These are phyloP conservation scores for Trypanosoma mega DNA, from an alignment of 208 protist species.

Conservation along the genomic window DNA sequence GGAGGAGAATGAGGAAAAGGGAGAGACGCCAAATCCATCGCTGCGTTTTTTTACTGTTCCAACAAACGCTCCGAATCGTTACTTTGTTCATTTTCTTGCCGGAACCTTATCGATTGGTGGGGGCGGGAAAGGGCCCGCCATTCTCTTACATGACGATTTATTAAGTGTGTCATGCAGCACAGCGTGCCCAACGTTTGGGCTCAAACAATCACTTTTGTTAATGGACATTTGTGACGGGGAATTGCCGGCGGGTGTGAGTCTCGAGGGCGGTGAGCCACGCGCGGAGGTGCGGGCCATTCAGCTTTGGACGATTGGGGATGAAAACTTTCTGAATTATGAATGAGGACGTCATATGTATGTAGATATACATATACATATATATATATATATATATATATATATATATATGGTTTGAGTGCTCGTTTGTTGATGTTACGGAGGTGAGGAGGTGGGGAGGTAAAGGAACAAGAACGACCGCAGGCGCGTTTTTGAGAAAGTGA, in stretches of 20 bases:
- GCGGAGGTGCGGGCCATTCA: slow-evolving; percentile 13
- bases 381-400: background rate
- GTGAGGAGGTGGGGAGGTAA: no score
- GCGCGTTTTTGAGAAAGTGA: no score
- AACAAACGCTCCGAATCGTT: slow-evolving; percentile 9
- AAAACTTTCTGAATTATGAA: slow-evolving; percentile 5
- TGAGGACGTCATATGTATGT: background rate
- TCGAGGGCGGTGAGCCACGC: slow-evolving; percentile 15
- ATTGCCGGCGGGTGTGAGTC: background rate
- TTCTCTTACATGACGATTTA: slow-evolving; percentile 12
- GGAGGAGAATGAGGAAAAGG: no score
- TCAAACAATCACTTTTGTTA: slow-evolving; percentile 11
- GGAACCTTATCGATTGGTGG: slow-evolving; percentile 19
- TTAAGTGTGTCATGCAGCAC: slow-evolving; percentile 16
- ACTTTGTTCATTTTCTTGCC: slow-evolving; percentile 14
- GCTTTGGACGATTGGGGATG: slow-evolving; percentile 25
- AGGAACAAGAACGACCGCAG: no score
- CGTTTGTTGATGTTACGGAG: no score
- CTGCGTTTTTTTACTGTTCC: slow-evolving; percentile 7
- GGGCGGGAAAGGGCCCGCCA: slow-evolving; percentile 21
- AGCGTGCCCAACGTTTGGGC: slow-evolving; percentile 18
- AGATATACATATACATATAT: slow-evolving; percentile 1
- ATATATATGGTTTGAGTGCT: no score
- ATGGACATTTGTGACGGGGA: background rate
- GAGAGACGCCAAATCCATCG: background rate